phyloP scores from a whole-genome alignment of 306 rosid species.

The Albizia julibrissin region DNA sequence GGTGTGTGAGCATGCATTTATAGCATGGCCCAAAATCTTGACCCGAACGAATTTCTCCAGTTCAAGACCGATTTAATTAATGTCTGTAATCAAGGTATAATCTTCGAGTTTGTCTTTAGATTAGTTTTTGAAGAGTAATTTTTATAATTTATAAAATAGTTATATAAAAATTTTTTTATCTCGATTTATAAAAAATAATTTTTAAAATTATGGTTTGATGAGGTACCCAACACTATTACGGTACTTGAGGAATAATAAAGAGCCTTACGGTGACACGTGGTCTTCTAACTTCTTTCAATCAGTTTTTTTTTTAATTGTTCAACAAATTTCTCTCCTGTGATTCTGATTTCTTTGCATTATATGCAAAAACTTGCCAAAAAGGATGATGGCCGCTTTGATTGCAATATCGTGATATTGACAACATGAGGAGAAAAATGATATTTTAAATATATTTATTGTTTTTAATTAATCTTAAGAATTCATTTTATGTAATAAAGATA shows the following conservation, averaged over 20 bases:
- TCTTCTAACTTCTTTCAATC: neutral
- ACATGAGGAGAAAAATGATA: no score
- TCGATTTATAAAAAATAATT: no score
- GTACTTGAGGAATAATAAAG: constrained; percentile 2
- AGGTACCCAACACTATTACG: no score
- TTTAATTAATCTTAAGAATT: no score
- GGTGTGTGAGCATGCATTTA: constrained; percentile 98
- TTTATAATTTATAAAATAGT: no score
- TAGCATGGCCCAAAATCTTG: constrained; percentile 87
- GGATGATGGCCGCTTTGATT: constrained; percentile 80
- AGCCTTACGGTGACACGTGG: neutral
- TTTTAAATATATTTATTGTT: no score
- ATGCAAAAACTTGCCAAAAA: constrained; percentile 88
- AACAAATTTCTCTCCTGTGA: constrained; percentile 4
- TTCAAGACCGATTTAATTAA: constrained; percentile 92
- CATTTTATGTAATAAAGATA: no score
- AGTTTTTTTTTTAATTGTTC: neutral
- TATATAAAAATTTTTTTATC: no score
- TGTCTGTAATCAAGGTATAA: constrained; percentile 89
- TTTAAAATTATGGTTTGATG: no score
- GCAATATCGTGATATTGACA: constrained; percentile 70
- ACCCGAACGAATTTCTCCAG: constrained; percentile 88
- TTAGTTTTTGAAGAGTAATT: no score
- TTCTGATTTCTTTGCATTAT: constrained; percentile 33
- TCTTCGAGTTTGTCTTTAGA: no score